These are phyloP conservation scores for Pichia sp. DNA, from an alignment of 1,139 yeast species.

Conservation along the genomic window DNA sequence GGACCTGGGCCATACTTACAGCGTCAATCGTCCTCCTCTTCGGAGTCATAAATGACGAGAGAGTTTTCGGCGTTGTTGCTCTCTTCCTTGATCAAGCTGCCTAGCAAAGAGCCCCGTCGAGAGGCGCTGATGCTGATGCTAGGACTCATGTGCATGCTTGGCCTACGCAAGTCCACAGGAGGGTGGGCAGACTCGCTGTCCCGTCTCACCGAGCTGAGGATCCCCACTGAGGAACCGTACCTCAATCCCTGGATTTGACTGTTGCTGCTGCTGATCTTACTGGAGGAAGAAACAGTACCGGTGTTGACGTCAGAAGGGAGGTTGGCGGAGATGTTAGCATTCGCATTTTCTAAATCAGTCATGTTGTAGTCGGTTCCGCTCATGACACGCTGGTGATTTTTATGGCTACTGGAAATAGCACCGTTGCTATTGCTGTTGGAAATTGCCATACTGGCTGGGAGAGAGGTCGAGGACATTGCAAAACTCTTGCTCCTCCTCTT, in stretches of 20 bases:
- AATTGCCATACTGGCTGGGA: neutral
- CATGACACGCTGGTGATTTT: conserved; percentile 1
- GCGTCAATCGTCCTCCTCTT: conserved; percentile 22
- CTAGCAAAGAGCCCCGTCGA: conserved; percentile 19
- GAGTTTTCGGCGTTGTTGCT: conserved; percentile 15
- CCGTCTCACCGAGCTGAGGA: conserved; percentile 11
- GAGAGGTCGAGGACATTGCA: conserved; percentile 4
- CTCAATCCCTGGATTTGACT: neutral
- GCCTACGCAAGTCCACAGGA: conserved; percentile 17
- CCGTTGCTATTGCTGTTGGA: conserved; percentile 3
- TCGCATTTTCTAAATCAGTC: conserved; percentile 1
- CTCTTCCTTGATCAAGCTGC: conserved; percentile 20
- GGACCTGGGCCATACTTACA: no score
- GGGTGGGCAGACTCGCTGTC: conserved; percentile 18
- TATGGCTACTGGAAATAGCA: neutral
- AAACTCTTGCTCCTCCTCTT: conserved; percentile 17
- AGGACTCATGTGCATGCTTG: conserved; percentile 12
- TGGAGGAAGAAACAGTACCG: neutral
- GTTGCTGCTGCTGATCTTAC: neutral
- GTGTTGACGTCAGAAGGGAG: no score
- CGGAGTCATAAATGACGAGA: conserved; percentile 25
- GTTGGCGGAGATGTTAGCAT: neutral
- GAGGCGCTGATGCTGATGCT: conserved; percentile 20
- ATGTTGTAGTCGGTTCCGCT: conserved; percentile 2
- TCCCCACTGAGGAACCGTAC: neutral